These are phyloP conservation scores for Volvox reticuliferus DNA, from an alignment of 139 green algal species.

Conservation along the genomic window DNA sequence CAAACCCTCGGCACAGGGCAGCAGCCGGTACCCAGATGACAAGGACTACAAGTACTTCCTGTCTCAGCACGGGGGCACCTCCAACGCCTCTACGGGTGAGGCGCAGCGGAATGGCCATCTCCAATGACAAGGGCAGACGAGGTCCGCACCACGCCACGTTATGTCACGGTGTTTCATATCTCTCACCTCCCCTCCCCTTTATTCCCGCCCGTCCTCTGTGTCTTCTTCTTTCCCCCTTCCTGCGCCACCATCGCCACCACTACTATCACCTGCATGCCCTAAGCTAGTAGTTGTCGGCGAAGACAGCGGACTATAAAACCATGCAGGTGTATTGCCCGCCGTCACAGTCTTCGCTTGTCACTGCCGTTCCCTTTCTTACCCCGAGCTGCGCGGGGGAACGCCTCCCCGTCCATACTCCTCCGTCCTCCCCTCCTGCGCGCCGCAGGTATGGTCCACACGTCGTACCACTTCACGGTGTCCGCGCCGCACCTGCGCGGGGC, in stretches of 20 bases:
- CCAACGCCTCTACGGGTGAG: slow-evolving; percentile 92
- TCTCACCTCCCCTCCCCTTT: background rate
- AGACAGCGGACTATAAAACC: no score
- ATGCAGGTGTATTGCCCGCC: no score
- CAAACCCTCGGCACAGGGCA: slow-evolving; percentile 64
- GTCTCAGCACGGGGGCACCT: slow-evolving; percentile 82
- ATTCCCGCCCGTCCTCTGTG: background rate
- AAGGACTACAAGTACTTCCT: slow-evolving; percentile 96
- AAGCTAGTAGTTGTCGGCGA: no score
- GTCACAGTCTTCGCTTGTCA: no score
- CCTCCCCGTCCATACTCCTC: no score
- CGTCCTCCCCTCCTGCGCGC: no score
- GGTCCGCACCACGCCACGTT: background rate
- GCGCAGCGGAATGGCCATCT: no score
- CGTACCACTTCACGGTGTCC: slow-evolving; percentile 65
- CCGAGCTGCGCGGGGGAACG: no score
- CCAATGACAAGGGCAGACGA: background rate
- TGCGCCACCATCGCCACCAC: no score
- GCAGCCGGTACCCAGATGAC: slow-evolving; percentile 88
- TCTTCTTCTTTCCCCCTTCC: no score
- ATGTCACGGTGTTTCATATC: background rate
- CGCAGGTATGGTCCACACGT: slow-evolving; percentile 72
- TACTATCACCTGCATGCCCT: background rate
- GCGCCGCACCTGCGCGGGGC: slow-evolving; percentile 54
- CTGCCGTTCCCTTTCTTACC: no score